Evolutionary conservation across 176 grass and related monocot genomes (phyloP), one percentile per base, ranked within the genome.

Genomic region (Zoysia japonica): DNA sequence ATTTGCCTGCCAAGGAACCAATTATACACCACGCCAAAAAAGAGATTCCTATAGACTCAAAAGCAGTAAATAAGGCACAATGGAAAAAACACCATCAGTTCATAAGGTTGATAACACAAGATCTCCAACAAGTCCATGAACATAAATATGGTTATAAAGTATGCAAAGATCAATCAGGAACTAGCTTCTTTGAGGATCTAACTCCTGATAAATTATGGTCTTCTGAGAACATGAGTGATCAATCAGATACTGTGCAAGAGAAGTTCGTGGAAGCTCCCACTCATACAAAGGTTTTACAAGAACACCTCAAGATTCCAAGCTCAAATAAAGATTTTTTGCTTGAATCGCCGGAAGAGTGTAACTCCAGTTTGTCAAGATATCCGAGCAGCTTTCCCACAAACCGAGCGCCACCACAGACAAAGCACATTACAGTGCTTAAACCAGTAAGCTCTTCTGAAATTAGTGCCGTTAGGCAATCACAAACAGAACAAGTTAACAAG

Each of bases 281-380:
- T 75, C 81, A 79, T 17, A 88, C 86, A 1, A 44, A 83, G 62
- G 78, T 91, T 52, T 87, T 93, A 79, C 81, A 94, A 62, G 86
- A 93, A 81, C 69, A 72, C 63, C 47, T 88, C n/a, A 72, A 89
- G 66, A 46, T 75, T 69, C 85, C 85, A 79, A 82, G 86, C 83
- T 91, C 96, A 85, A 92, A 93, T 48, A 90, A 76, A 86, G 90
- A 89, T 89, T 74, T 99, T 74, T 95, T 86, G 79, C 61, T 82
- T 50, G 79, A 93, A 85, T 80, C 70, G 74, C 84, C 85, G 79
- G 90, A 95, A 80, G 88, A 95, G 75, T 84, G 85, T 55, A 84
- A 88, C 65, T 84, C 71, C 51, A 71, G 85, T 44, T 93, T 93
- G 64, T 83, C 88, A 52, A 85, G 60, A 61, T 51, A 71, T 38